Evolutionary conservation across 139 green algal species (phyloP).

Genomic region (Diplosphaera chodatii): DNA sequence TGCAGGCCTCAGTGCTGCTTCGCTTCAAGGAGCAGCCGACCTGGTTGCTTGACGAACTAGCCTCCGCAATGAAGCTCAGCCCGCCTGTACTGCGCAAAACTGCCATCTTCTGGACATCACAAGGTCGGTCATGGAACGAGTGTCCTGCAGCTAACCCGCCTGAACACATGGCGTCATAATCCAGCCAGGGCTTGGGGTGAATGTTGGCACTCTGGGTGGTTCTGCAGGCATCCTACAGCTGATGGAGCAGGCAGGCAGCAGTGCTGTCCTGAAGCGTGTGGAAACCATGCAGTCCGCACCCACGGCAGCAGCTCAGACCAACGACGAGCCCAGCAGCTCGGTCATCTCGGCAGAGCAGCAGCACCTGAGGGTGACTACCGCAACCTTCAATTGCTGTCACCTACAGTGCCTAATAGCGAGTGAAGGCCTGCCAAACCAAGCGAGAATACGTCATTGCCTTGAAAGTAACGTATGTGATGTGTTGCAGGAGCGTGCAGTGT

Average conservation of each 20-base stretch:
- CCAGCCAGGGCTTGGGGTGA: too few species aligned
- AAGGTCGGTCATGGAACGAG: too few species aligned
- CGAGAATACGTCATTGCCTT: too few species aligned
- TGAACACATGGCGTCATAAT: too few species aligned
- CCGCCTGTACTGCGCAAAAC: constrained; percentile 49
- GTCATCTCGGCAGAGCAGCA: background rate
- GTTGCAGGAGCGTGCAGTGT: constrained; percentile 55
- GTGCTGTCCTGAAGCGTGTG: background rate
- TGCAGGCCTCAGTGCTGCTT: constrained; percentile 74
- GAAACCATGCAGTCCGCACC: constrained; percentile 9
- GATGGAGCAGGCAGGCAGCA: background rate
- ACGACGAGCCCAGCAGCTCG: background rate
- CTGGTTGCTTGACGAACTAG: constrained; percentile 43
- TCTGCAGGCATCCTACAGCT: background rate
- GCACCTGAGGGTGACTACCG: background rate
- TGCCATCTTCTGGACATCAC: constrained; percentile 82
- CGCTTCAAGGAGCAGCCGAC: constrained; percentile 48
- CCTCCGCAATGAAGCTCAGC: constrained; percentile 41
- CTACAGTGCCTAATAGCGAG: too few species aligned
- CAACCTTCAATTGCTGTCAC: too few species aligned
- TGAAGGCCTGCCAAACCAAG: too few species aligned
- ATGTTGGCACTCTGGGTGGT: too few species aligned
- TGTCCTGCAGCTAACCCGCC: too few species aligned
- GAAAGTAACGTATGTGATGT: too few species aligned
- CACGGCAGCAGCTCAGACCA: background rate